phyloP scores from a whole-genome alignment of 306 rosid species.

The Rosa rugosa region DNA sequence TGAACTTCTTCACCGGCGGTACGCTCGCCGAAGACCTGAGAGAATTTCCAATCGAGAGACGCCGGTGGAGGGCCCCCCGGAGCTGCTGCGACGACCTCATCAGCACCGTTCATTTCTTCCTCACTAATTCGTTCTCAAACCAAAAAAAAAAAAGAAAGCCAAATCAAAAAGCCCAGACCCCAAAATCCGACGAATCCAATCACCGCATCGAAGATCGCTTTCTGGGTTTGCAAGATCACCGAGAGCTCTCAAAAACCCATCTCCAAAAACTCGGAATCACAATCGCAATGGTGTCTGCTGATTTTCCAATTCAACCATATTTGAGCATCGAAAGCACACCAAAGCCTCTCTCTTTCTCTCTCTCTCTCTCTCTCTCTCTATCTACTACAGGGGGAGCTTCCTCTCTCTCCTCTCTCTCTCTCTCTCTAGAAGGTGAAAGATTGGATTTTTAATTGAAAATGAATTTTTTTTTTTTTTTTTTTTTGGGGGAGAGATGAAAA shows the following conservation, averaged over 20 bases:
- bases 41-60: conserved; percentile 93
- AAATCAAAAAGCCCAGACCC: conserved; percentile 42
- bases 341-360: conserved; percentile 33
- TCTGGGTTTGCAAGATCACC: conserved; percentile 64
- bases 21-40: conserved; percentile 98
- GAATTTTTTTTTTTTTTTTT: background rate
- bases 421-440: conserved; percentile 63
- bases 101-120: conserved; percentile 79
- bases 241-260: conserved; percentile 39
- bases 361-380: conserved; percentile 17
- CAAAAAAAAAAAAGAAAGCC: background rate
- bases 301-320: conserved; percentile 68
- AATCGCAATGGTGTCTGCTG: conserved; percentile 38
- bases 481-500: conserved; percentile 39
- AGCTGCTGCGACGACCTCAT: conserved; percentile 78
- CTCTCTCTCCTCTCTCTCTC: conserved; percentile 20
- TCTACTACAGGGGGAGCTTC: conserved; percentile 24
- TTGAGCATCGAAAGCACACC: conserved; percentile 32
- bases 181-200: conserved; percentile 46
- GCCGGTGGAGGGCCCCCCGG: conserved; percentile 64
- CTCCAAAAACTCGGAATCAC: conserved; percentile 27
- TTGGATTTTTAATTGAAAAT: conserved; percentile 31
- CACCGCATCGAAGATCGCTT: conserved; percentile 67
- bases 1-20: conserved; percentile 98
- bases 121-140: background rate